A percentile compares a stretch with the other conserved stretches of the same genome.
Conservation (phyloP, 768 basidiomycete species). For the Pisolithus marmoratus region DNA sequence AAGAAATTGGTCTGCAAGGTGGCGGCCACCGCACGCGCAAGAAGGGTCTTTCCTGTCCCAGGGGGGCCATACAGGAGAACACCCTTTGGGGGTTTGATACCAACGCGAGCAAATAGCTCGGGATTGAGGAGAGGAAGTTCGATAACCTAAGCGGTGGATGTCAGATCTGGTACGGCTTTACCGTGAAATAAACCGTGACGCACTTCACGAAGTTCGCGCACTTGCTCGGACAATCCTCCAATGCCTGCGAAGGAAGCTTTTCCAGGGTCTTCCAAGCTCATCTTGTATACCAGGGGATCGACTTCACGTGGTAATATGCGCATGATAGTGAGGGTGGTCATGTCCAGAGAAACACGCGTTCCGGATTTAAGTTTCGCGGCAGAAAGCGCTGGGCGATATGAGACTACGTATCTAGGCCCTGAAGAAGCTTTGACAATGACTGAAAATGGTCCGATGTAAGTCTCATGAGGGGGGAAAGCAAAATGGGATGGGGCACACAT, state of each 20-base stretch:
- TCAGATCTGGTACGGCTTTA: not conserved
- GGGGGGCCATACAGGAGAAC: conserved; percentile 95
- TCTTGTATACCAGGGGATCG: conserved; percentile 98
- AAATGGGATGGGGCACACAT: conserved; percentile 48
- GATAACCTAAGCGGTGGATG: conserved; percentile 59
- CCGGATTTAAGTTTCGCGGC: conserved; percentile 87
- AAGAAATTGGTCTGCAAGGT: conserved; percentile 95
- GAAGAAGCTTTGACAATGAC: conserved; percentile 99
- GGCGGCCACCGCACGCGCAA: conserved; percentile 94
- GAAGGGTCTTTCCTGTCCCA: conserved; percentile 93
- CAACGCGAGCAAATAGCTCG: conserved; percentile 91
- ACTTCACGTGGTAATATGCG: conserved; percentile 96
- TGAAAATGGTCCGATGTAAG: conserved; percentile 19
- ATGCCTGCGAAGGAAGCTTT: conserved; percentile 95
- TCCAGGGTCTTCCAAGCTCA: conserved; percentile 97
- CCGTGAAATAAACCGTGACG: conserved; percentile 14
- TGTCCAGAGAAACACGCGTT: conserved; percentile 94
- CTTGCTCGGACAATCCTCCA: conserved; percentile 93
- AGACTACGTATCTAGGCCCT: conserved; percentile 97
- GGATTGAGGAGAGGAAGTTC: conserved; percentile 93
- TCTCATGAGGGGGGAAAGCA: not conserved
- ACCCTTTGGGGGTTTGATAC: conserved; percentile 94
- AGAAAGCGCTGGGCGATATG: conserved; percentile 91
- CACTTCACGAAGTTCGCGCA: conserved; percentile 92
- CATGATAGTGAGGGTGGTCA: conserved; percentile 99